Percentiles rank a stretch among this genome's conserved stretches.
These are phyloP conservation scores for Apiospora malaysiana DNA, from an alignment of 2,329 filamentous ascomycete genomes.

Conservation along the genomic window DNA sequence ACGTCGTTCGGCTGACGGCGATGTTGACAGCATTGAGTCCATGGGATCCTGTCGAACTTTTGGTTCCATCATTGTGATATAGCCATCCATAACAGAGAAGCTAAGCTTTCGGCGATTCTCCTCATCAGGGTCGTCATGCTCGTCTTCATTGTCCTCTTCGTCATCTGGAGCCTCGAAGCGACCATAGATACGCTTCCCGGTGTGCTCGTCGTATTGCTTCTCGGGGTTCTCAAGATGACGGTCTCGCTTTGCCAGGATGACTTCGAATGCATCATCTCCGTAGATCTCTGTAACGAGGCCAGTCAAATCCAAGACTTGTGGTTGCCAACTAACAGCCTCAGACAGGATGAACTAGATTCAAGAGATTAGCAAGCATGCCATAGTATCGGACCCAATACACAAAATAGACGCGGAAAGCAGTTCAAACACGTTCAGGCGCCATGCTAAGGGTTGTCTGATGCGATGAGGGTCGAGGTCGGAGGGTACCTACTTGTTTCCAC, in stretches of 20 bases:
- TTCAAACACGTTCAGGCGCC: too few species aligned
- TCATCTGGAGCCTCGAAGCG: conserved; percentile 78
- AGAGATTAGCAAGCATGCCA: background rate
- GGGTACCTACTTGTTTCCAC: conserved; percentile 56
- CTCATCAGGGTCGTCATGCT: conserved; percentile 55
- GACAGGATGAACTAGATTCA: conserved; percentile 59
- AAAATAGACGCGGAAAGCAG: too few species aligned
- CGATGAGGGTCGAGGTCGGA: background rate
- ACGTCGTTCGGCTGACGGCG: background rate
- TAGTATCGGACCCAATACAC: background rate
- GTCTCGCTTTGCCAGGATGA: conserved; percentile 75
- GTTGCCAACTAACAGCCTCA: conserved; percentile 69
- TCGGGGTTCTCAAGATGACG: conserved; percentile 60
- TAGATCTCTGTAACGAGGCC: conserved; percentile 64
- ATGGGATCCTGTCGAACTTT: conserved; percentile 63
- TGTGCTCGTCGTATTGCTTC: conserved; percentile 67
- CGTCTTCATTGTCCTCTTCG: conserved; percentile 59
- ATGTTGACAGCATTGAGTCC: conserved; percentile 7
- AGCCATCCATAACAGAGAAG: conserved; percentile 54
- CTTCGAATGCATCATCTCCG: conserved; percentile 59
- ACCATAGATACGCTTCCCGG: conserved; percentile 75
- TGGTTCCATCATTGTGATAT: conserved; percentile 62
- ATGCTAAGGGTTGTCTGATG: too few species aligned
- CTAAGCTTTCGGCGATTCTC: conserved; percentile 62
- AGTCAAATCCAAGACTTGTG: conserved; percentile 67